Percentiles rank a stretch among this genome's conserved stretches.
phyloP scores from a whole-genome alignment of 352 stramenopile genomes.

The Phytophthora citrophthora region DNA sequence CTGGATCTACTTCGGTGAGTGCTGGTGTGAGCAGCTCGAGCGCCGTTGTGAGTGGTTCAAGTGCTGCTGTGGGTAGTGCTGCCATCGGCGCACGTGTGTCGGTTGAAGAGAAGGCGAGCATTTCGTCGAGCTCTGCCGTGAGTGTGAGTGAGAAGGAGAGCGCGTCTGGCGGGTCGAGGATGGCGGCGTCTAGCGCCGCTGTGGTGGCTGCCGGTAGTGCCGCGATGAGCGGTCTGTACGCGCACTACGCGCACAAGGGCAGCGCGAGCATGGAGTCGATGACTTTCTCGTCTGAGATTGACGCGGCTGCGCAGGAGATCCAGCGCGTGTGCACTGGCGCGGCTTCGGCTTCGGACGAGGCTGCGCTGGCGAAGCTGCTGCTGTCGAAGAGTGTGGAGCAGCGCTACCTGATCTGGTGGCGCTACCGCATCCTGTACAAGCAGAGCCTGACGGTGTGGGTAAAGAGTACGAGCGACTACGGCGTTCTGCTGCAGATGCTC shows the following conservation, averaged over 20 bases:
- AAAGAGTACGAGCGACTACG: conserved; percentile 60
- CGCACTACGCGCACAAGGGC: conserved; percentile 9
- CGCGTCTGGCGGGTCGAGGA: conserved; percentile 1
- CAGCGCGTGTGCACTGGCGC: conserved; percentile 21
- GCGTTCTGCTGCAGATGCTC: conserved; percentile 57
- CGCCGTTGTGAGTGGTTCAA: conserved; percentile 6
- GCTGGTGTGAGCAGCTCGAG: conserved; percentile 10
- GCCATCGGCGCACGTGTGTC: conserved; percentile 5
- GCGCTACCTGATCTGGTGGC: conserved; percentile 36
- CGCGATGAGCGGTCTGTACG: conserved; percentile 14
- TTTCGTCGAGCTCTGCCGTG: conserved; percentile 7
- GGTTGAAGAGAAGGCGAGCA: conserved; percentile 24
- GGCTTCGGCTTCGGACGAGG: conserved; percentile 11
- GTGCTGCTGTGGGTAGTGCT: conserved; percentile 11
- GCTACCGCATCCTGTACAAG: conserved; percentile 55
- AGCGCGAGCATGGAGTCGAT: conserved; percentile 14
- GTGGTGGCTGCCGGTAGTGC: not conserved
- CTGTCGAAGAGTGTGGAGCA: conserved; percentile 30
- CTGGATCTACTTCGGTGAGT: conserved; percentile 7
- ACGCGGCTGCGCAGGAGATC: conserved; percentile 54
- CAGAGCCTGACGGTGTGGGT: conserved; percentile 64
- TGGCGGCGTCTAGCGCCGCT: conserved; percentile 3
- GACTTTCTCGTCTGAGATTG: conserved; percentile 38
- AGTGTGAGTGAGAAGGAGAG: not conserved
- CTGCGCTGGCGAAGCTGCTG: conserved; percentile 21